Percentiles rank a stretch among this genome's conserved stretches.
phyloP scores from a whole-genome alignment of 2,329 filamentous ascomycete genomes.

The Elsinoe arachidis region DNA sequence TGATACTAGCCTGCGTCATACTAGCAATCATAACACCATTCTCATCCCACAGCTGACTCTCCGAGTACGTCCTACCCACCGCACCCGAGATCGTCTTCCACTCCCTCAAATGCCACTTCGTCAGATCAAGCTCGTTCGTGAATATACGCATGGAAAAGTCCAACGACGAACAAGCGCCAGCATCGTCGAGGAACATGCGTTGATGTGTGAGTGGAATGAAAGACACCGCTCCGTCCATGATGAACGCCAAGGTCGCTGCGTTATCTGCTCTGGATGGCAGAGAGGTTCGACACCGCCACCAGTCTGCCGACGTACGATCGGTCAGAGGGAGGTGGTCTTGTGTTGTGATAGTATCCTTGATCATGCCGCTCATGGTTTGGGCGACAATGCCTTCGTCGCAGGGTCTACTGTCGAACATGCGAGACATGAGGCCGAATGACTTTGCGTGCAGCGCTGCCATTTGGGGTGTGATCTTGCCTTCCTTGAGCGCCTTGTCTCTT shows the following conservation, averaged over 20 bases:
- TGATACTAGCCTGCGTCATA: conserved; percentile 41
- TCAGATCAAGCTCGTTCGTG: conserved; percentile 31
- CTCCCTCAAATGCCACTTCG: conserved; percentile 39
- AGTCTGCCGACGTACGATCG: conserved; percentile 35
- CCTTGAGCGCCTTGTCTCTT: conserved; percentile 17
- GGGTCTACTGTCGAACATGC: conserved; percentile 31
- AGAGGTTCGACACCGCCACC: conserved; percentile 26
- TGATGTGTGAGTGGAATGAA: conserved; percentile 39
- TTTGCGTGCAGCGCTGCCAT: conserved; percentile 20
- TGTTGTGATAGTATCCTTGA: conserved; percentile 28
- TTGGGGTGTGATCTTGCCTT: conserved; percentile 22
- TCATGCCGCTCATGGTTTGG: conserved; percentile 37
- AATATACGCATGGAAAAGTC: conserved; percentile 45
- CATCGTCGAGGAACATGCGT: conserved; percentile 38
- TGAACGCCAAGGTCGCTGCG: conserved; percentile 33
- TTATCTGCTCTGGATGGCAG: conserved; percentile 27
- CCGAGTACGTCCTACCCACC: conserved; percentile 38
- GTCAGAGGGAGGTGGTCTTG: conserved; percentile 34
- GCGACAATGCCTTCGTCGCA: conserved; percentile 35
- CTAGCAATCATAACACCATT: conserved; percentile 37
- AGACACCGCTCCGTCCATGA: conserved; percentile 38
- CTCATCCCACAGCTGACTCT: conserved; percentile 39
- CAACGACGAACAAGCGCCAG: conserved; percentile 37
- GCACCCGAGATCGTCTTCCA: conserved; percentile 31
- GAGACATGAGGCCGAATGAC: conserved; percentile 25